Evolutionary conservation across 495 filamentous ascomycete species (phyloP).

Genomic region (Penicillium maclennaniae): DNA sequence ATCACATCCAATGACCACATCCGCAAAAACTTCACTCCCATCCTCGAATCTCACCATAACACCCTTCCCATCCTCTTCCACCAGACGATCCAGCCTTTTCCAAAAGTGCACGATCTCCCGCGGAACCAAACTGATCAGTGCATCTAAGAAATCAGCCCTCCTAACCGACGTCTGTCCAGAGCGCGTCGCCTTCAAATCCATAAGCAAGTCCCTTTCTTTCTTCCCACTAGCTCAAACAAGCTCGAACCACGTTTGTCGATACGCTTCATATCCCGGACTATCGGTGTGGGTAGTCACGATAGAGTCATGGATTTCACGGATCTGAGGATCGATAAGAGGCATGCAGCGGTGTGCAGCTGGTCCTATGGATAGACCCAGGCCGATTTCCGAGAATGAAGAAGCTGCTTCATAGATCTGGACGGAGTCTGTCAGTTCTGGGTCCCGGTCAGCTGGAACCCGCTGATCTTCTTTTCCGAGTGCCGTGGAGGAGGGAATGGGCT

Average conservation of each 20-base stretch:
- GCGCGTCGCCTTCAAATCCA: conserved; percentile 32
- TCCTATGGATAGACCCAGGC: conserved; percentile 56
- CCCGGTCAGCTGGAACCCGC: too few relatives aligned
- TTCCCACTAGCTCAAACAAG: conserved; percentile 22
- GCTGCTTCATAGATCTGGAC: conserved; percentile 57
- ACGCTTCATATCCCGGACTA: conserved; percentile 25
- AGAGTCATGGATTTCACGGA: conserved; percentile 30
- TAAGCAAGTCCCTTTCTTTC: conserved; percentile 23
- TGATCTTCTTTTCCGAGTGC: not conserved
- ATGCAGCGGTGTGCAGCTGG: conserved; percentile 57
- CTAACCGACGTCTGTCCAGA: conserved; percentile 39
- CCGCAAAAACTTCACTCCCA: conserved; percentile 26
- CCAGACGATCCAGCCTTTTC: conserved; percentile 26
- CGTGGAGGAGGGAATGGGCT: too few relatives aligned
- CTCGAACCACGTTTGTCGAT: conserved; percentile 26
- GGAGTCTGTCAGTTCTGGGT: too few relatives aligned
- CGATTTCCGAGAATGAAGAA: conserved; percentile 50
- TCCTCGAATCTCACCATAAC: conserved; percentile 30
- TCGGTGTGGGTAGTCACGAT: conserved; percentile 30
- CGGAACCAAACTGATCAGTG: conserved; percentile 54
- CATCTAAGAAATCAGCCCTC: conserved; percentile 57
- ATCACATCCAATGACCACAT: conserved; percentile 56
- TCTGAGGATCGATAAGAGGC: conserved; percentile 42
- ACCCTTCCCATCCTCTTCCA: conserved; percentile 15
- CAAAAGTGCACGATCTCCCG: conserved; percentile 33